Conservation (phyloP, 768 basidiomycete species). For the Kondoa malvinella region DNA sequence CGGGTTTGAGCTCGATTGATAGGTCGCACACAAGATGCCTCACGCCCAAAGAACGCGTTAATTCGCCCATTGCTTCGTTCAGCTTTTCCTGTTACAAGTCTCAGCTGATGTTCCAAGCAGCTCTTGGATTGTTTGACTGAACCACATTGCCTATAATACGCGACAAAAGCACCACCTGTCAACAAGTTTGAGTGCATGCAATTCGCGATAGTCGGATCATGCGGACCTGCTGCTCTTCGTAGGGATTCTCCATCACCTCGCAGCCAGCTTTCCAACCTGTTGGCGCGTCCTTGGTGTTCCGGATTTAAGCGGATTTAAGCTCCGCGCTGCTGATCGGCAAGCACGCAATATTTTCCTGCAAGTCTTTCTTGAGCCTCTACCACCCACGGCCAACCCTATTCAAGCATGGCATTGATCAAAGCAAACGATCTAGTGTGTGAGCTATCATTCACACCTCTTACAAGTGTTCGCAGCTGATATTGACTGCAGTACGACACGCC, state of each 20-base stretch:
- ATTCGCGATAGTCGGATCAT: neutral
- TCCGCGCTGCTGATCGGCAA: neutral
- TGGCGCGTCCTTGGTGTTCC: neutral
- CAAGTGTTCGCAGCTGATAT: neutral
- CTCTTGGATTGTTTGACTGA: neutral
- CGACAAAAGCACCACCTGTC: slow-evolving; percentile 9
- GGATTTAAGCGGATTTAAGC: neutral
- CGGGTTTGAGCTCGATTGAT: neutral
- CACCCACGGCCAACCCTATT: neutral
- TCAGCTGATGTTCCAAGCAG: neutral
- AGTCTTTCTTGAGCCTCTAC: neutral
- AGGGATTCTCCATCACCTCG: slow-evolving; percentile 18
- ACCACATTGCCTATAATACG: slow-evolving; percentile 21
- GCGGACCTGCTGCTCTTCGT: slow-evolving; percentile 18
- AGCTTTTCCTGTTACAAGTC: slow-evolving; percentile 18
- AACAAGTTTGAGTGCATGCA: too few relatives aligned
- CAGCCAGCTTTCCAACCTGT: neutral
- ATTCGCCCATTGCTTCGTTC: slow-evolving; percentile 25
- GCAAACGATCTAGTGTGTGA: neutral
- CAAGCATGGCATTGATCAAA: neutral
- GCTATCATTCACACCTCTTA: neutral
- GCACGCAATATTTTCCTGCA: neutral
- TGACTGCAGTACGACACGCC: neutral
- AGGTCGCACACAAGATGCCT: neutral
- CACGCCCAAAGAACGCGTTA: slow-evolving; percentile 19